phyloP scores from a whole-genome alignment of 352 stramenopile species.

The Blastocystis sp. region DNA sequence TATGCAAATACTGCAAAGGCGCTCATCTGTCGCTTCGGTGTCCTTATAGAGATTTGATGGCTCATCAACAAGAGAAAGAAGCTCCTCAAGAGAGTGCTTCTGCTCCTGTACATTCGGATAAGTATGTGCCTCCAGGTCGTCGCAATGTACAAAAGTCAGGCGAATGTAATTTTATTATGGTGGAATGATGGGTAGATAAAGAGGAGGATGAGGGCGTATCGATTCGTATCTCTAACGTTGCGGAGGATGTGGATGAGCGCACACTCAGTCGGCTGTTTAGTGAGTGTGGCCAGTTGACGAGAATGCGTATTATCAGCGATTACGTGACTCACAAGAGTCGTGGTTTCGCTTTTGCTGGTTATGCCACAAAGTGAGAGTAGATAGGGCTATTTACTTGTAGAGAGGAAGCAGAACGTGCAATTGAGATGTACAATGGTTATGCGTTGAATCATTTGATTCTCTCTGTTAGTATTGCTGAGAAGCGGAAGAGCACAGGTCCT shows the following conservation, averaged over 20 bases:
- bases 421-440: slow-evolving; percentile 53
- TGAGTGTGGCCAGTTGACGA: background rate
- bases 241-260: slow-evolving; percentile 6
- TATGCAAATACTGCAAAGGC: slow-evolving; percentile 47
- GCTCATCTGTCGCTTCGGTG: slow-evolving; percentile 22
- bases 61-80: background rate
- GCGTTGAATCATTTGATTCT: slow-evolving; percentile 60
- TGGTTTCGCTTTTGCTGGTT: slow-evolving; percentile 43
- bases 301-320: background rate
- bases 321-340: slow-evolving; percentile 39
- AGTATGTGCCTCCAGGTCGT: slow-evolving; percentile 17
- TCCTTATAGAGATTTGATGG: slow-evolving; percentile 20
- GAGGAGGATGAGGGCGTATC: slow-evolving; percentile 26
- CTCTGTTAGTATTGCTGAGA: slow-evolving; percentile 15
- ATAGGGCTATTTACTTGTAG: background rate
- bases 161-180: background rate
- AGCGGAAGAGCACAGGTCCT: background rate
- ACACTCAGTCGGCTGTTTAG: background rate
- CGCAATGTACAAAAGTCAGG: background rate
- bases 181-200: background rate
- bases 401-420: slow-evolving; percentile 11
- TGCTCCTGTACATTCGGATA: background rate
- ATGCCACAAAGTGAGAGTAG: background rate
- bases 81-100: background rate
- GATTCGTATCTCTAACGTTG: slow-evolving; percentile 25